Evolutionary conservation across 2,329 filamentous ascomycete genomes (phyloP).

Genomic region (Apiospora rasikravindrae): DNA sequence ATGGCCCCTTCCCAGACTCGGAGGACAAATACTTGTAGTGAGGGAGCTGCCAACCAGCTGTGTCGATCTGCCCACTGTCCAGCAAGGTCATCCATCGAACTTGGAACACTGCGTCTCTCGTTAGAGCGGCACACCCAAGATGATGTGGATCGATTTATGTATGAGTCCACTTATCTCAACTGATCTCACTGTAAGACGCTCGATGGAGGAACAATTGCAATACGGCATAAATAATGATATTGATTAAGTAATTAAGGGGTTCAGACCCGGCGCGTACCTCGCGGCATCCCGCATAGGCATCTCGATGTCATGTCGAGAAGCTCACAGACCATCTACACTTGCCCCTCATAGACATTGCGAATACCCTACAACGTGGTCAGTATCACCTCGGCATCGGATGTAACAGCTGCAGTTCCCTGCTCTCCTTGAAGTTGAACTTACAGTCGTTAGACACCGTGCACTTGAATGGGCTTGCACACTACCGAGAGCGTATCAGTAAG

Average conservation of each 20-base stretch:
- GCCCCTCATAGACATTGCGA: neutral
- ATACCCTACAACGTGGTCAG: neutral
- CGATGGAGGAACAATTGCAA: neutral
- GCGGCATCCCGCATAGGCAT: neutral
- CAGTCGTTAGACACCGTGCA: slow-evolving; percentile 22
- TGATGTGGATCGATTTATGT: neutral
- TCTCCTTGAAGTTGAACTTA: neutral
- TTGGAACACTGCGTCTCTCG: neutral
- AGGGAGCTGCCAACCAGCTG: too few species aligned
- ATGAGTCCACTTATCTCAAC: neutral
- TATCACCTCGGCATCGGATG: neutral
- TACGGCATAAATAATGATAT: neutral
- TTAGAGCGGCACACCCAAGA: neutral
- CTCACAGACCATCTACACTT: too few species aligned
- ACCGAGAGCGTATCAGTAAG: neutral
- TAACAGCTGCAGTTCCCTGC: too few species aligned
- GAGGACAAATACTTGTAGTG: neutral
- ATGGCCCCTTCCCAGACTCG: neutral
- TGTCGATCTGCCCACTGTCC: neutral
- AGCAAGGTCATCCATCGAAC: neutral
- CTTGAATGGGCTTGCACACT: slow-evolving; percentile 20
- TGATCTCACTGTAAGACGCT: neutral
- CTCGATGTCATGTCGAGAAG: neutral
- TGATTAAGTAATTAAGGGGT: neutral
- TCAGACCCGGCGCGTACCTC: too few species aligned